Evolutionary conservation across 345 rosid genomes (phyloP), one percentile per base, ranked within the genome.

Genomic region (Arabidopsis thaliana): DNA sequence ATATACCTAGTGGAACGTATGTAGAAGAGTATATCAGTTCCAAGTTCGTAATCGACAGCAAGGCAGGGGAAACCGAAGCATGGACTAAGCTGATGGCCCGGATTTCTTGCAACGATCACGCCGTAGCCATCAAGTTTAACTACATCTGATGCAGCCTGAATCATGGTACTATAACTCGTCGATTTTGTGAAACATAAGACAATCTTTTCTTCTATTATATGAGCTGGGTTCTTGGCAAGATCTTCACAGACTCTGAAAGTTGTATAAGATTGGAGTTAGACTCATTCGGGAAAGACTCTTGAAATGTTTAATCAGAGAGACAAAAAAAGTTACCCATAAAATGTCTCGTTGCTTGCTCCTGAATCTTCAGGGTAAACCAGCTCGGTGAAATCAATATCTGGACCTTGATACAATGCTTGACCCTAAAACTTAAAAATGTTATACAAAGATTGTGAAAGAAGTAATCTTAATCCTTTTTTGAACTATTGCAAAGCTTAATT

Each of bases 31-130:
- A 90, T 86, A 65, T 61, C 85, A 9, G 91, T 86, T 67, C 96
- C 93, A 20, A 82, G 76, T 82, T 86, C 93, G 4, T 83, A 87
- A 79, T 88, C 90, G 20, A 88, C 88, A 75, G 84, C 85, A 2
- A 86, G 38, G 42, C 89, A 88, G 0, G 96, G 93, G 74, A 88
- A 84, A 38, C 75, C 78, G 12, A 64, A 67, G 2, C 88, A 88
- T 0, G 85, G 84, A 44, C 48, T 72, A 58, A 85, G 67, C 44
- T 71, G 81, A 73, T 90, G 77, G 0, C 73, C 81, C 0, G 86
- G 90, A 23, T 84, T 82, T 75, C 83, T 85, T 7, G 89, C 93
- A 71, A 84, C 74, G 14, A 88, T 85, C 30, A 88, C 59, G 6
- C 93, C 96, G 8, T 78, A 53, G 2, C 91, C 93, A 33, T 85